Evolutionary conservation across 805 yeast genomes (phyloP), one percentile per base, ranked within the genome.

Genomic region (Yarrowia bubula): DNA sequence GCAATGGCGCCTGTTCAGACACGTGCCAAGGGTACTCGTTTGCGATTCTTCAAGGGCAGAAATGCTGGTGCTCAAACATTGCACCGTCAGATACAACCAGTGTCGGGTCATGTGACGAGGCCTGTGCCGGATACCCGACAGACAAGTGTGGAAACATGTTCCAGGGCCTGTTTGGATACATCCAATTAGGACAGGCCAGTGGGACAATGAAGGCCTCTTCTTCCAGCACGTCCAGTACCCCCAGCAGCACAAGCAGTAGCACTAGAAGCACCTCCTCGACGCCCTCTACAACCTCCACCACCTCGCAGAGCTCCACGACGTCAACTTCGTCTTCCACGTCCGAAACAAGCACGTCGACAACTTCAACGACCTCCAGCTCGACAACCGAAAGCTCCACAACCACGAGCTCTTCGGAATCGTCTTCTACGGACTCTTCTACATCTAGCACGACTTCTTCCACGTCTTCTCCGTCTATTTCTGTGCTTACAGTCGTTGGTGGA

Each of bases 31-130:
- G 82, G 8, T 81, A 76, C 67, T 78, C 83, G 9, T 84, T 79
- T 66, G 90, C 85, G 15, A 79, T 86, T 44, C 74, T 86, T 41
- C 84, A 78, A 68, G 79, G 77, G n/a, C 67, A 75, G 42, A 42
- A 75, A 51, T 86, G 91, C 72, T 87, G 88, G 87, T 86, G 91
- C 71, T 79, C 89, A 6, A 79, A 86, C 70, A 67, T 70, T 8
- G 73, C 80, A 18, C 90, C 90, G 0, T 76, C 71, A 1, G 68
- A 72, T 15, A 77, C 85, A 0, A 77, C 76, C 0, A 51, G 70
- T 13, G 15, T 48, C 33, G 32, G 47, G 7, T 55, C 70, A 8
- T 81, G 84, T 67, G 67, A 72, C 39, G 76, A 71, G 11, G 53
- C 67, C 15, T 81, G 84, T 69, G 83, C 84, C 0, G 84, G 84